Conservation (phyloP, 2,329 filamentous ascomycete species). For the Pyricularia sp. region DNA sequence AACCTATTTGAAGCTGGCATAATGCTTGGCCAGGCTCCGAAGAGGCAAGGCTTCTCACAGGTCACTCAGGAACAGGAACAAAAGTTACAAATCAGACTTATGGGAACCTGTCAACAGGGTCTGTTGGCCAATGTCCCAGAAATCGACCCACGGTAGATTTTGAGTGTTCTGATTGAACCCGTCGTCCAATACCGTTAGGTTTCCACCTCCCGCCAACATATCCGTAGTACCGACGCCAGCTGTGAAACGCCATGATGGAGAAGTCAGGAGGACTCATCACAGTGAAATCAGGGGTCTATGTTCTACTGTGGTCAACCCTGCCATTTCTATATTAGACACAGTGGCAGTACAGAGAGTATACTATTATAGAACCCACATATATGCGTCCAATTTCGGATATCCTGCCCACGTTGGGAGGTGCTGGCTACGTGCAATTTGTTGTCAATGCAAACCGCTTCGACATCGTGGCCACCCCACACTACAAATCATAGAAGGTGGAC, state of each 20-base stretch:
- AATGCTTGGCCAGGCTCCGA: neutral
- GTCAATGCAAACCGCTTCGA: neutral
- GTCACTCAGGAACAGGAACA: neutral
- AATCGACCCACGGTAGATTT: neutral
- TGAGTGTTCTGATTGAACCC: neutral
- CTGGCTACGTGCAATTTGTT: neutral
- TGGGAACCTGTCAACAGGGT: neutral
- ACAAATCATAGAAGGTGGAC: neutral
- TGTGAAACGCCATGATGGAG: neutral
- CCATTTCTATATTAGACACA: no score
- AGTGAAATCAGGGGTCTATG: neutral
- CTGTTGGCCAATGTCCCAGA: neutral
- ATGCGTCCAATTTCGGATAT: neutral
- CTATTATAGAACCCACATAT: neutral
- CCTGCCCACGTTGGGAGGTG: neutral
- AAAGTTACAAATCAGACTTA: neutral
- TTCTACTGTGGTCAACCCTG: neutral
- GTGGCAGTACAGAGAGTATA: neutral
- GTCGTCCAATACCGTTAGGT: neutral
- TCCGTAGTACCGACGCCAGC: neutral
- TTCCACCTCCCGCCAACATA: neutral
- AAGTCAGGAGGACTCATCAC: neutral
- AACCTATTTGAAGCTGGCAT: neutral
- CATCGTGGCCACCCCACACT: neutral
- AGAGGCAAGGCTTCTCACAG: neutral